Percentiles rank a stretch among this genome's conserved stretches.
phyloP scores from a whole-genome alignment of 2,329 filamentous ascomycete species.

The Nakataea oryzae region DNA sequence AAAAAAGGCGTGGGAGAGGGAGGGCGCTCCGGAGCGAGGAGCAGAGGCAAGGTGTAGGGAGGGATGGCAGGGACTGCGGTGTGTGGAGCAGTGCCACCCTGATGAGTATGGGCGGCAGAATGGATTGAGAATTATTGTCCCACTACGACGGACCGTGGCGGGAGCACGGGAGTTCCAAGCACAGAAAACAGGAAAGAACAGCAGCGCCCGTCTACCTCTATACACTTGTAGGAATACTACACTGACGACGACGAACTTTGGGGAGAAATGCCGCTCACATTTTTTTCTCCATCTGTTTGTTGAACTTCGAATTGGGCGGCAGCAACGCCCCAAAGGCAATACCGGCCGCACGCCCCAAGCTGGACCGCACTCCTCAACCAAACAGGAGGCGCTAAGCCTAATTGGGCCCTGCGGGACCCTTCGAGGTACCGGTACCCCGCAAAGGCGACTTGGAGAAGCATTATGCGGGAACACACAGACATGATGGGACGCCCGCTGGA shows the following conservation, averaged over 20 bases:
- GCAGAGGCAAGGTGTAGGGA: not conserved
- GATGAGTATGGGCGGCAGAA: not conserved
- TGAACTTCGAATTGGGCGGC: constrained; percentile 2
- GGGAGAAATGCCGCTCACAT: not conserved
- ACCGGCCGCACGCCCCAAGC: constrained; percentile 1
- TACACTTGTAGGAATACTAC: not conserved
- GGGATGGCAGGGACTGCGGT: not conserved
- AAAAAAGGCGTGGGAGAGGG: not conserved
- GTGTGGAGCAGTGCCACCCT: not conserved
- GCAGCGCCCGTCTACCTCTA: not conserved
- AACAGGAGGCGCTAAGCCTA: constrained; percentile 22
- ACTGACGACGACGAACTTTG: constrained; percentile 1
- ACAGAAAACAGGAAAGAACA: not conserved
- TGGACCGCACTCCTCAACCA: constrained; percentile 29
- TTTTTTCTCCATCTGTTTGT: constrained; percentile 4
- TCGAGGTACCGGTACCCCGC: constrained; percentile 4
- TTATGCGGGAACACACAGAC: not conserved
- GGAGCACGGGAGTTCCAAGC: not conserved
- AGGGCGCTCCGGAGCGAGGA: not conserved
- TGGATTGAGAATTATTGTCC: not conserved
- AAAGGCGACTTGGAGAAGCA: not conserved
- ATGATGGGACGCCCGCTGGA: not conserved
- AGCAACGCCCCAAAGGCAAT: constrained; percentile 1
- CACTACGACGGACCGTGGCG: not conserved
- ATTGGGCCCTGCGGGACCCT: not conserved